Conservation (phyloP, 192 early-diverging fungal genomes). For the Backusella morwellensis region DNA sequence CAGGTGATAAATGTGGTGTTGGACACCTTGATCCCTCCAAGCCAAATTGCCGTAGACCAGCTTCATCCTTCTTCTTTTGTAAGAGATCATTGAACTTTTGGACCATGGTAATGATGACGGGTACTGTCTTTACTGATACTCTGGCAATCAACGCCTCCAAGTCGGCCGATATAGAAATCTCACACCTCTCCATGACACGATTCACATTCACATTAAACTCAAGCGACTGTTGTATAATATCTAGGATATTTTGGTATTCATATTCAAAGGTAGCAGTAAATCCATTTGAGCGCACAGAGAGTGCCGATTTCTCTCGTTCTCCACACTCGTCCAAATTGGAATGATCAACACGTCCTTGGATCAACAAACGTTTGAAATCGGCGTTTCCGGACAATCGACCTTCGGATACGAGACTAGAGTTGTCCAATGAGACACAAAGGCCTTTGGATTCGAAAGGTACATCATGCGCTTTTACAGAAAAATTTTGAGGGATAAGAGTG, state of each 20-base stretch:
- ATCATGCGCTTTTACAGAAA: conserved; percentile 39
- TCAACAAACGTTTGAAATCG: background rate
- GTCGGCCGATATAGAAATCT: conserved; percentile 6
- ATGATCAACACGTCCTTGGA: background rate
- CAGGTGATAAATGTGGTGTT: background rate
- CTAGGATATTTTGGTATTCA: conserved; percentile 73
- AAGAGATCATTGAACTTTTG: conserved; percentile 45
- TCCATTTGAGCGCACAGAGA: background rate
- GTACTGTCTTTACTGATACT: conserved; percentile 52
- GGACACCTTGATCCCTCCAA: background rate
- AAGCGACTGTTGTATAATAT: conserved; percentile 56
- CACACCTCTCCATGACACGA: background rate
- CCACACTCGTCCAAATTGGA: background rate
- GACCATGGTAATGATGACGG: conserved; percentile 51
- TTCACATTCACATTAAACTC: conserved; percentile 13
- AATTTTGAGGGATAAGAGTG: conserved; percentile 46
- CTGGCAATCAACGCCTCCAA: conserved; percentile 19
- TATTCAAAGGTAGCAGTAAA: conserved; percentile 60
- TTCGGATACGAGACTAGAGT: conserved; percentile 51
- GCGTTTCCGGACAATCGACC: conserved; percentile 56
- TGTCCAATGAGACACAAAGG: conserved; percentile 37
- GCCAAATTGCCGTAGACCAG: background rate
- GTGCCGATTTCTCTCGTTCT: background rate
- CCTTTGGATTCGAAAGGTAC: conserved; percentile 39
- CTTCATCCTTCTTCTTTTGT: conserved; percentile 53